Base-by-base conservation (phyloP, 2,329 filamentous ascomycete species). In the Trichophaea hybrida region DNA sequence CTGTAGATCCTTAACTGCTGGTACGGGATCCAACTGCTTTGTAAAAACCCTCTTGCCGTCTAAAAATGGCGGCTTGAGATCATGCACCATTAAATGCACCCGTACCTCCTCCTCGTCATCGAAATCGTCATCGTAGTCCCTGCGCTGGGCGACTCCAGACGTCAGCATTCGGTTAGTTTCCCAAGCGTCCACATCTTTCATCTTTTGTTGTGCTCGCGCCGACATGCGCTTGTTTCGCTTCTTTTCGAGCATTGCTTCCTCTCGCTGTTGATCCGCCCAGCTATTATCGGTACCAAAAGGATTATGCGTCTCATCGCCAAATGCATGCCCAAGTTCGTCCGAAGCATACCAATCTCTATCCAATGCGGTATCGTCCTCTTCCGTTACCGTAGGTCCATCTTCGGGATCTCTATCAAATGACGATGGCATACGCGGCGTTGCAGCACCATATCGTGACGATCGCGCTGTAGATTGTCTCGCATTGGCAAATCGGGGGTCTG, bases 91-190 rank as follows among this genome's bases (percentile, higher is more conserved):
- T 43, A 98, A 75, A 74, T 98, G 93, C 12, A 97, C 82, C 62
- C 94, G 80, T 6, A 85, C 94, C 31, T 82, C 83, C 70, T 98
- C 93, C 53, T 96, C 86, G 64, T 98, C 93, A 65, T 94, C 85
- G 55, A 85, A 84, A 69, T 96, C 94, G 52, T 81, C 79, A 31
- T 84, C 83, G 70, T 88, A 81, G 68, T 93, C 87, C 66, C 88
- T 78, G 69, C 91, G 78, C 72, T 98, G 94, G 15, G 93, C 93
- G 15, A 98, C 90, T 59, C 91, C 91, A 17, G 90, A 96, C 1
- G 90, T 93, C 62, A 98, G 78, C 93, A 98, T 97, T 61, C 93
- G 86, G 71, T 98, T 98, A 13, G 91, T 93, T 73, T 98, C 94
- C 93, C 93, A 98, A 0, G 90, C 91, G 73, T 98, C 93, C 48